Evolutionary conservation across 2,329 filamentous ascomycete species (phyloP).

Genomic region (Penicillium palitans): DNA sequence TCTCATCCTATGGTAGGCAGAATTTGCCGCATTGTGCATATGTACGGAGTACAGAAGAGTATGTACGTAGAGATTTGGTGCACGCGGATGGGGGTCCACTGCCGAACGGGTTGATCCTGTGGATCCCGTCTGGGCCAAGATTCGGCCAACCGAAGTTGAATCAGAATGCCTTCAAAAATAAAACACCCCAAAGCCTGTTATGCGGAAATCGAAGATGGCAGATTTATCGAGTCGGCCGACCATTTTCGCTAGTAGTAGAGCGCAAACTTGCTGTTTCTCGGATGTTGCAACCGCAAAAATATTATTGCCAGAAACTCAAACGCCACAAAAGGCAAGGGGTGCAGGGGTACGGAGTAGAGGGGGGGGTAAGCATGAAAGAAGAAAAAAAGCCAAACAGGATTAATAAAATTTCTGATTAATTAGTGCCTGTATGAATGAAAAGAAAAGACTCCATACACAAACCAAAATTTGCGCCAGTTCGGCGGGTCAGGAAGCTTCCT

Average conservation of each 20-base stretch:
- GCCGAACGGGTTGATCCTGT: neutral
- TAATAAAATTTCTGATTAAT: neutral
- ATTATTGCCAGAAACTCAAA: neutral
- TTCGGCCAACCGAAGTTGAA: neutral
- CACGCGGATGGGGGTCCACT: neutral
- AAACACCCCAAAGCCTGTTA: too few relatives aligned
- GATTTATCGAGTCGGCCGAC: neutral
- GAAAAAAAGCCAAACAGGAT: neutral
- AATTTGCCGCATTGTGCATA: neutral
- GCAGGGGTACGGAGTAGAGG: neutral
- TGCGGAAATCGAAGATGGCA: neutral
- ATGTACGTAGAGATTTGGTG: neutral
- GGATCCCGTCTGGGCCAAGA: neutral
- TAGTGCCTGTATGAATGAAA: neutral
- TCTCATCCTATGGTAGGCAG: neutral
- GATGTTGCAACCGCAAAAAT: neutral
- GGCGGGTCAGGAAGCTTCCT: neutral
- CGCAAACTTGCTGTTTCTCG: neutral
- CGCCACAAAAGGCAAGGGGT: neutral
- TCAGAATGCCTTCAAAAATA: neutral
- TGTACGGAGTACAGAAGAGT: neutral
- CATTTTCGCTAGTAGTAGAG: neutral
- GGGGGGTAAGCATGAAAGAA: neutral
- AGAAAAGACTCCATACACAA: neutral
- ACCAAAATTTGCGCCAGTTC: neutral